A percentile compares a stretch with the other conserved stretches of the same genome.
These are phyloP conservation scores for Verticillium longisporum DNA, from an alignment of 2,329 filamentous ascomycete species.

Conservation along the genomic window DNA sequence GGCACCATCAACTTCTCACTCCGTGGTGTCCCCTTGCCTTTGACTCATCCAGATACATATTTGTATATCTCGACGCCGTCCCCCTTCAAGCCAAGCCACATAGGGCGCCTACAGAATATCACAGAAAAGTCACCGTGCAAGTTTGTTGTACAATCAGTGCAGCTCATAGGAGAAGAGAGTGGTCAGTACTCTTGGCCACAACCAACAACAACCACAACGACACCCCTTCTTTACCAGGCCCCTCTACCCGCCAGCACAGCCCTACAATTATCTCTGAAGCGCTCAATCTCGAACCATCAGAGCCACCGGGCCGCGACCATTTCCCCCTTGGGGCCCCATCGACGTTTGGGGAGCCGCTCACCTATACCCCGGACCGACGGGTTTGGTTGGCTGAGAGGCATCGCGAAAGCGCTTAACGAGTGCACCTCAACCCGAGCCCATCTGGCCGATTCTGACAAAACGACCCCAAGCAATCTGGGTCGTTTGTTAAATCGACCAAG, in stretches of 20 bases:
- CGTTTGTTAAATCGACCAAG: neutral
- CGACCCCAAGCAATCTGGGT: neutral
- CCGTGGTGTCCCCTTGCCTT: slow-evolving; percentile 17
- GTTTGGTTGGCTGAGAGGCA: slow-evolving; percentile 12
- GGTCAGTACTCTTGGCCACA: neutral
- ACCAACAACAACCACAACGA: neutral
- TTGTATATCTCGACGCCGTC: neutral
- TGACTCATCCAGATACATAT: slow-evolving; percentile 1
- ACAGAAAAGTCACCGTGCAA: neutral
- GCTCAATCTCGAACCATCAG: neutral
- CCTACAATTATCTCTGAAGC: neutral
- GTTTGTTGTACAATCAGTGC: neutral
- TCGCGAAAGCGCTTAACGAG: slow-evolving; percentile 10
- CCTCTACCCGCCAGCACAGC: neutral
- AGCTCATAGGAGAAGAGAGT: neutral
- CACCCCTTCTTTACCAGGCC: neutral
- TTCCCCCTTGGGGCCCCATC: neutral
- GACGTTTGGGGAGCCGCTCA: slow-evolving; percentile 13
- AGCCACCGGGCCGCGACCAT: neutral
- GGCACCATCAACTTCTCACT: slow-evolving; percentile 16
- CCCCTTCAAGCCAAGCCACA: neutral
- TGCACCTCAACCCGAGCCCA: slow-evolving; percentile 2
- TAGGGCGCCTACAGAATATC: neutral
- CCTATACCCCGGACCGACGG: slow-evolving; percentile 5
- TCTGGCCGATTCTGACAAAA: neutral